Evolutionary conservation across 495 filamentous ascomycete species (phyloP), one percentile per base, ranked within the genome.

Genomic region (Ramalina intermedia): DNA sequence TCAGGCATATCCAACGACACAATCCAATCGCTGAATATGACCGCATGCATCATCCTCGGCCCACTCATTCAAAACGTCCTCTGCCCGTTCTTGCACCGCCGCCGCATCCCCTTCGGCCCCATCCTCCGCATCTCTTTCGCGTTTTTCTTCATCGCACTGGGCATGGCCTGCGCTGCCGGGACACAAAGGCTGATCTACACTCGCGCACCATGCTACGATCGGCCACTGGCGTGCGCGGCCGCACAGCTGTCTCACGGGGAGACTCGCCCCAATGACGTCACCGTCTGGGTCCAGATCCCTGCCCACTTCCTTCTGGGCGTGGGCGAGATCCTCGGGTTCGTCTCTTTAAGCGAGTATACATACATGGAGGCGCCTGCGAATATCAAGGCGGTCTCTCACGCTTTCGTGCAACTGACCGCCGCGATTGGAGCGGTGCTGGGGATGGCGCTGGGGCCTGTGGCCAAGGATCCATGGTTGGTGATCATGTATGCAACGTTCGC

Each of bases 321-420:
- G n/a, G 76, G 74, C 43, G 82, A 84, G 61, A 80, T 83, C 41
- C 75, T 85, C 54, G 74, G 75, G 7, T 73, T 68, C 37, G 76
- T 82, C 57, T 78, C 76, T 8, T 67, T 58, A 1, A 60, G 69
- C 3, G 75, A 79, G 56, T 74, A 71, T 42, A 66, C 60, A 1
- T 66, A 62, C 44, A 58, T 53, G 26, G 52, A 63, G 39, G 61
- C 66, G 6, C 66, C 64, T 0, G 43, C 47, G 6, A 58, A 49
- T 33, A 66, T 66, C 63, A 59, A 58, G 41, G 54, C 60, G 6
- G 12, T 67, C 14, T 55, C 67, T 3, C 57, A 64, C 42, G 55
- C 63, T 6, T 45, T 65, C 9, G 56, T 36, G 29, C 51, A 60
- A 14, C 42, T 55, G 21, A 60, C 51, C 26, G 49, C 46, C 6